phyloP scores from a whole-genome alignment of 345 rosid species.

The Hibiscus tridactylites region DNA sequence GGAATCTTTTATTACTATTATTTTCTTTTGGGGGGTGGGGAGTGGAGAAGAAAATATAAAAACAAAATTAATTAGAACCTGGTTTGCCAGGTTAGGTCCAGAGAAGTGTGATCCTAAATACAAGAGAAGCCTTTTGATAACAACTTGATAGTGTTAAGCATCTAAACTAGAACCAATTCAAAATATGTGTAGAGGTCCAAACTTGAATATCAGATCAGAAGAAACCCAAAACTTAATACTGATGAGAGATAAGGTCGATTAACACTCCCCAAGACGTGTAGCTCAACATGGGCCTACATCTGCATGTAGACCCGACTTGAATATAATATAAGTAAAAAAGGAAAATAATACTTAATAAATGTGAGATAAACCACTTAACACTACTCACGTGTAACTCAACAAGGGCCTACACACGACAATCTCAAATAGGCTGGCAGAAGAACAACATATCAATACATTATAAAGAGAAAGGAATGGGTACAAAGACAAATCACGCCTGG shows the following conservation, averaged over 20 bases:
- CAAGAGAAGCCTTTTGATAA: background rate
- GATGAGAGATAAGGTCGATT: background rate
- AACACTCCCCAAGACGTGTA: background rate
- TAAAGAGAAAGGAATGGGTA: no score
- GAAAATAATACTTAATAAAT: background rate
- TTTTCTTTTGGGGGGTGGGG: no score
- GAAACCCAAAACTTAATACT: background rate
- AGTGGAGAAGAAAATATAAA: background rate
- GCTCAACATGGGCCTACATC: background rate
- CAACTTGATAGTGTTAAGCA: background rate
- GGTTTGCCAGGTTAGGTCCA: background rate
- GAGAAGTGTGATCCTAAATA: background rate
- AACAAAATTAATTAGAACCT: background rate
- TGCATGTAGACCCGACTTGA: background rate
- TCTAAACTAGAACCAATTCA: background rate
- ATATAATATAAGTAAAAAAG: background rate
- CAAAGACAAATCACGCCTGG: background rate
- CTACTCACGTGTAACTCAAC: background rate
- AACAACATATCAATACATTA: no score
- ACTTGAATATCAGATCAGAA: background rate
- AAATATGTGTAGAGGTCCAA: no score
- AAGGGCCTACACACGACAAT: background rate
- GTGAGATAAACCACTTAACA: background rate
- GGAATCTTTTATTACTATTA: no score
- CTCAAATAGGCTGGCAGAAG: no score